phyloP scores from a whole-genome alignment of 1,284 basidiomycete genomes.

The Ustilago lituana region DNA sequence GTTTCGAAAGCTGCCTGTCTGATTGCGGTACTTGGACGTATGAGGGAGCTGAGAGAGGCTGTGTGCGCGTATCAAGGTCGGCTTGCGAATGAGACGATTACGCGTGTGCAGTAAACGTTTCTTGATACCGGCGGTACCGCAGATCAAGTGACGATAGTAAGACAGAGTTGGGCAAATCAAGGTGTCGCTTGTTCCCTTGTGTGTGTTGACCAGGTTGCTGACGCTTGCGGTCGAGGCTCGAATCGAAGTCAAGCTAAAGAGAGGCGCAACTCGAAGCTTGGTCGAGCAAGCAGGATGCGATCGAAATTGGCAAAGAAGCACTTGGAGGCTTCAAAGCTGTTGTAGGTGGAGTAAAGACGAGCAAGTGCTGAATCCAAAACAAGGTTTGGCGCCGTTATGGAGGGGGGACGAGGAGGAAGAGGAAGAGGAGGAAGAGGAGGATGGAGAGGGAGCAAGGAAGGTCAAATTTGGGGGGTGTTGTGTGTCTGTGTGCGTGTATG shows the following conservation, averaged over 20 bases:
- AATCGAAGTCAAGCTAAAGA: slow-evolving; percentile 1
- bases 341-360: too few species aligned
- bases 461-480: neutral
- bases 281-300: slow-evolving; percentile 2
- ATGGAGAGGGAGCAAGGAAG: neutral
- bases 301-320: neutral
- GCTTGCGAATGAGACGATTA: neutral
- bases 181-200: too few species aligned
- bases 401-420: neutral
- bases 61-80: neutral
- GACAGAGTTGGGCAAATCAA: neutral
- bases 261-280: slow-evolving; percentile 2
- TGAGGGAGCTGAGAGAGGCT: neutral
- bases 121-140: slow-evolving; percentile 9
- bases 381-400: neutral
- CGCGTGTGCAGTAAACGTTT: neutral
- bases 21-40: too few species aligned
- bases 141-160: too few species aligned
- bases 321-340: too few species aligned
- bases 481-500: neutral
- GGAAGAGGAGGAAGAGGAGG: slow-evolving; percentile 1
- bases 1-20: too few species aligned
- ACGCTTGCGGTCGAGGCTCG: slow-evolving; percentile 15
- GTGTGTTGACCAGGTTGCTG: neutral
- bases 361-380: neutral